Evolutionary conservation across 345 rosid genomes (phyloP).

Genomic region (Durio zibethinus): DNA sequence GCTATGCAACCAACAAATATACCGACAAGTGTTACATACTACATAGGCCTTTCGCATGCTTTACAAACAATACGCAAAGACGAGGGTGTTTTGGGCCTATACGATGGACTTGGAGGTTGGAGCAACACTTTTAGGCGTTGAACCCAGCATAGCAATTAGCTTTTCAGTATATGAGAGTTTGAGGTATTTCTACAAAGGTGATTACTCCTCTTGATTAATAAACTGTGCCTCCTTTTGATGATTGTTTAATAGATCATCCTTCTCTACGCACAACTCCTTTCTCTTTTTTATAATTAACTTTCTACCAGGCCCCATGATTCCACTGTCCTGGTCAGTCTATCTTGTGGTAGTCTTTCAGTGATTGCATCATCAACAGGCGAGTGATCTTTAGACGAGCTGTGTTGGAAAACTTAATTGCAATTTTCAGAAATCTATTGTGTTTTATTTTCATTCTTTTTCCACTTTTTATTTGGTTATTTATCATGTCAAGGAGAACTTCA

Average conservation of each 20-base stretch:
- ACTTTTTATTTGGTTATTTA: background rate
- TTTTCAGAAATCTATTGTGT: background rate
- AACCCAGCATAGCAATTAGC: constrained; percentile 89
- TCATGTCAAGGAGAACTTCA: background rate
- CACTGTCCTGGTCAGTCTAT: constrained; percentile 60
- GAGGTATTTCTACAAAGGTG: constrained; percentile 78
- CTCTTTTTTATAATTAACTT: background rate
- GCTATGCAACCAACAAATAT: too few relatives aligned
- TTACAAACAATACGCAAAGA: constrained; percentile 64
- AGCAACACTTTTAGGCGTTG: constrained; percentile 87
- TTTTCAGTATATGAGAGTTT: constrained; percentile 84
- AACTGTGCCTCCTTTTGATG: background rate
- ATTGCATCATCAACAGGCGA: constrained; percentile 93
- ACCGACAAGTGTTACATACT: constrained; percentile 76
- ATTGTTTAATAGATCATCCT: background rate
- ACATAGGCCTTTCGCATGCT: constrained; percentile 78
- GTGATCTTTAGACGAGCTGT: constrained; percentile 19
- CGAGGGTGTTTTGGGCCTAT: constrained; percentile 78
- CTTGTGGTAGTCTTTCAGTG: constrained; percentile 97
- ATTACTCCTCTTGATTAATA: constrained; percentile 5
- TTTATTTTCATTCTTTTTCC: background rate
- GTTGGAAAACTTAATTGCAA: background rate
- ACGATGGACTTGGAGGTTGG: constrained; percentile 95
- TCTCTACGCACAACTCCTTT: background rate
- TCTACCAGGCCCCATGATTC: constrained; percentile 78